Base-by-base conservation (phyloP, 2,329 filamentous ascomycete species). In the Fusarium cyanostomum region DNA sequence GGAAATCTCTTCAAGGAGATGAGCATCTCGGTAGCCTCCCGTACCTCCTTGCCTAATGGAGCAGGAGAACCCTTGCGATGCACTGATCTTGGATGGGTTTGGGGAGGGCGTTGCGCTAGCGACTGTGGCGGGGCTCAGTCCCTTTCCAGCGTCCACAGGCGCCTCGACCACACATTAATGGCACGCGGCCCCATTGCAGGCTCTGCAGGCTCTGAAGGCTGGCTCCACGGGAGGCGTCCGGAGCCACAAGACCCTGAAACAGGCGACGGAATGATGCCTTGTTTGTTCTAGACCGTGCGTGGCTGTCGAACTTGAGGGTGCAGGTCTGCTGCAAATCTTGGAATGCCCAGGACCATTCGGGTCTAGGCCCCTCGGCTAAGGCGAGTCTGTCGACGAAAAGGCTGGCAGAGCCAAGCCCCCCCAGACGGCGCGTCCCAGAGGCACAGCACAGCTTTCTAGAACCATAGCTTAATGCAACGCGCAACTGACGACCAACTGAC, bases 1-100 rank as follows among this genome's bases (percentile, higher is more conserved):
- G 35, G 8, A 56, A 56, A 56, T 56, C 53, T 52, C 53, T 56
- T 45, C 39, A 52, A 38, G 30, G 53, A 51, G 53, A 56, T 56
- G 53, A 52, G 53, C 48, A 52, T 45, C 53, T 39, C 30, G 15
- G 37, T 49, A 27, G 27, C 38, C 53, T 34, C 49, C 48, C 34
- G 24, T 30, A 16, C 41, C 33, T 41, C 53, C 48, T 52, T 56
- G 43, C 53, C 48, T n/a, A 39, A 56, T 44, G 33, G 48, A 56
- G 53, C 27, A 56, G 53, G 53, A 56, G 46, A 15, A 21, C 21
- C 27, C 27, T 31, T 21, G 51, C 42, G 38, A n/a, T n/a, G n/a
- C 8, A 24, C 30, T 30, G 21, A 24, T 27, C 26, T 18, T 24
- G 27, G 10, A 28, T 18, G 24, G 11, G 12, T 21, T 39, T 24